phyloP scores from a whole-genome alignment of 768 basidiomycete species.

The Galerina marginata region DNA sequence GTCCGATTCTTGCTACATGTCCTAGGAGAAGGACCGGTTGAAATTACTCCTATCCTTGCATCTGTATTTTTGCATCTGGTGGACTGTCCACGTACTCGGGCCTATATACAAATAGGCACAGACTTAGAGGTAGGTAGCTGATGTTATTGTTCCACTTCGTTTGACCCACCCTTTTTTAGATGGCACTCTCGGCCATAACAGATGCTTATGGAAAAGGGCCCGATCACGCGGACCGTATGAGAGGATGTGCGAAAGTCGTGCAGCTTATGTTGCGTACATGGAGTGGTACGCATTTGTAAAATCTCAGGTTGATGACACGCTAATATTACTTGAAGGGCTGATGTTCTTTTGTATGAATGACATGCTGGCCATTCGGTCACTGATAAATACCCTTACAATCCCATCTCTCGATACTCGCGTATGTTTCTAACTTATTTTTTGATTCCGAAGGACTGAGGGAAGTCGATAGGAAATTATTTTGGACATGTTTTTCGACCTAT shows the following conservation, averaged over 20 bases:
- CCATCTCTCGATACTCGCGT: slow-evolving; percentile 89
- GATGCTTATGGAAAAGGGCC: slow-evolving; percentile 89
- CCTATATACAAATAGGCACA: slow-evolving; percentile 76
- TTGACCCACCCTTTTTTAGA: slow-evolving; percentile 44
- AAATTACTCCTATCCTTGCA: slow-evolving; percentile 79
- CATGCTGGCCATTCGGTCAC: slow-evolving; percentile 81
- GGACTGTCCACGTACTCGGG: slow-evolving; percentile 84
- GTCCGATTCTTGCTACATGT: slow-evolving; percentile 86
- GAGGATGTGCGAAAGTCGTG: slow-evolving; percentile 77
- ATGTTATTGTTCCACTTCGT: neutral
- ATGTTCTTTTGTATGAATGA: slow-evolving; percentile 95
- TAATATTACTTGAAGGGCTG: slow-evolving; percentile 55
- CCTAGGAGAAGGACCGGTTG: slow-evolving; percentile 88
- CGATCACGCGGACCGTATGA: slow-evolving; percentile 81
- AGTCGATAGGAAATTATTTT: slow-evolving; percentile 80
- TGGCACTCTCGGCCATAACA: slow-evolving; percentile 87
- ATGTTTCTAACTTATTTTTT: slow-evolving; percentile 25
- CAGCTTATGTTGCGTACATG: slow-evolving; percentile 88
- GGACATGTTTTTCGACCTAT: slow-evolving; percentile 91
- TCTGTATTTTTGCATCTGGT: slow-evolving; percentile 82
- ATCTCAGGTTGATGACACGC: neutral
- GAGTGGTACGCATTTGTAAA: slow-evolving; percentile 69
- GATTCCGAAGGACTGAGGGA: neutral
- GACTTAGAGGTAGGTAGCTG: slow-evolving; percentile 79
- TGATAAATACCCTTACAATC: slow-evolving; percentile 86